phyloP scores from a whole-genome alignment of 2,329 filamentous ascomycete genomes.

The Colletotrichum sp. region DNA sequence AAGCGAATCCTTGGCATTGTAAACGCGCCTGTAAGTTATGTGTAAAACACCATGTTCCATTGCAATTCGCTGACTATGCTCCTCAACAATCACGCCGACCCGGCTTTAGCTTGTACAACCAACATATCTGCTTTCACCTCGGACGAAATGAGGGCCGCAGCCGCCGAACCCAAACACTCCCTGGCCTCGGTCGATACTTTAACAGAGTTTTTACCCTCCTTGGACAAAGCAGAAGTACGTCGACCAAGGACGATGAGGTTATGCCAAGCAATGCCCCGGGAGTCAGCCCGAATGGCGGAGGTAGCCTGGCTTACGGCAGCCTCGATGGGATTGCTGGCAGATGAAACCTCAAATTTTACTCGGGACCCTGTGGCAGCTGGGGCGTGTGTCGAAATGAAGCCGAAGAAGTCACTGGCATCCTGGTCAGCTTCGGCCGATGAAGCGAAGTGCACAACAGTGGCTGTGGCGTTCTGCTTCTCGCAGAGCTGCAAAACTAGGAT shows the following conservation, averaged over 20 bases:
- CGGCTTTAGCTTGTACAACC: slow-evolving; percentile 23
- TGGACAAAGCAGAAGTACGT: slow-evolving; percentile 23
- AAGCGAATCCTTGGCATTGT: background rate
- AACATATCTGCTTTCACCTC: slow-evolving; percentile 33
- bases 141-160: slow-evolving; percentile 20
- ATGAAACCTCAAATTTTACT: slow-evolving; percentile 23
- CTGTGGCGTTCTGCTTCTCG: slow-evolving; percentile 78
- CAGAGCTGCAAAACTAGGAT: slow-evolving; percentile 84
- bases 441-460: slow-evolving; percentile 67
- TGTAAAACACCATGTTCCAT: background rate
- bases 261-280: slow-evolving; percentile 20
- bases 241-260: slow-evolving; percentile 30
- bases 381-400: slow-evolving; percentile 29
- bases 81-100: background rate
- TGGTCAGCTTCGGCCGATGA: slow-evolving; percentile 25
- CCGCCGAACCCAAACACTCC: slow-evolving; percentile 26
- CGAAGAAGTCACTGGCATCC: slow-evolving; percentile 23
- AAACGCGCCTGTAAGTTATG: background rate
- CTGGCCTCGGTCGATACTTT: slow-evolving; percentile 28
- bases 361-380: slow-evolving; percentile 26
- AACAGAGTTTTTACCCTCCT: background rate
- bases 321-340: background rate
- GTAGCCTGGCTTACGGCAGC: slow-evolving; percentile 10
- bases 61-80: background rate
- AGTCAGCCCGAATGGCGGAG: slow-evolving; percentile 6